Conservation (phyloP, 2,329 filamentous ascomycete genomes). For the Beauveria brongniartii region DNA sequence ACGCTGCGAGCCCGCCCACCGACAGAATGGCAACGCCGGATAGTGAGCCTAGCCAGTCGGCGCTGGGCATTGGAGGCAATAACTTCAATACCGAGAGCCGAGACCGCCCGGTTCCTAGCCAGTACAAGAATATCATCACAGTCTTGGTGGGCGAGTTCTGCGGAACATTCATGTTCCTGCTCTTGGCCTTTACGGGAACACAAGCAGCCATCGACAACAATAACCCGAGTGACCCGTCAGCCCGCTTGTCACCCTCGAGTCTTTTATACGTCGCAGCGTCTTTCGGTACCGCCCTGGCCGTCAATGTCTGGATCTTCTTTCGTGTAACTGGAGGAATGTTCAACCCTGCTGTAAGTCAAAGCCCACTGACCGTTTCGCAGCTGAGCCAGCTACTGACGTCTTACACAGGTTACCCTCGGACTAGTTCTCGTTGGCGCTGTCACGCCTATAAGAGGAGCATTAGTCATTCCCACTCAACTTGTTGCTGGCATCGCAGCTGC, state of each 20-base stretch:
- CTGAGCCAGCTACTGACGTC: neutral
- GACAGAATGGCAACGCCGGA: neutral
- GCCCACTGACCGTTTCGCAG: neutral
- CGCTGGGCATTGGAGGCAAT: neutral
- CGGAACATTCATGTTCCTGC: slow-evolving; percentile 46
- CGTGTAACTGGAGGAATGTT: slow-evolving; percentile 45
- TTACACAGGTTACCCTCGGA: slow-evolving; percentile 43
- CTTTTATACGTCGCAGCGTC: slow-evolving; percentile 42
- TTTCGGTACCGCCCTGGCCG: slow-evolving; percentile 42
- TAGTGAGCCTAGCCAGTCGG: neutral
- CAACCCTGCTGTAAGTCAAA: slow-evolving; percentile 38
- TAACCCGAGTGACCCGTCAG: slow-evolving; percentile 17
- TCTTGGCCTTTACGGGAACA: slow-evolving; percentile 33
- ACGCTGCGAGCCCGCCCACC: neutral
- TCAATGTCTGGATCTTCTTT: slow-evolving; percentile 51
- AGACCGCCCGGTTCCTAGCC: neutral
- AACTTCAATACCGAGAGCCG: neutral
- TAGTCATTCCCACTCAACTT: slow-evolving; percentile 50
- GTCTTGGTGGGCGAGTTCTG: slow-evolving; percentile 37
- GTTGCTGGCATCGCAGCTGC: slow-evolving; percentile 51
- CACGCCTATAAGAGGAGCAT: slow-evolving; percentile 39
- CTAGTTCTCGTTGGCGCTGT: slow-evolving; percentile 52
- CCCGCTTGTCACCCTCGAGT: slow-evolving; percentile 24
- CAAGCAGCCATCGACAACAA: slow-evolving; percentile 29
- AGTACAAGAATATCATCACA: neutral